A percentile compares a stretch with the other conserved stretches of the same genome.
Evolutionary conservation across 2,329 filamentous ascomycete genomes (phyloP).

Genomic region (Colletotrichum aenigma): DNA sequence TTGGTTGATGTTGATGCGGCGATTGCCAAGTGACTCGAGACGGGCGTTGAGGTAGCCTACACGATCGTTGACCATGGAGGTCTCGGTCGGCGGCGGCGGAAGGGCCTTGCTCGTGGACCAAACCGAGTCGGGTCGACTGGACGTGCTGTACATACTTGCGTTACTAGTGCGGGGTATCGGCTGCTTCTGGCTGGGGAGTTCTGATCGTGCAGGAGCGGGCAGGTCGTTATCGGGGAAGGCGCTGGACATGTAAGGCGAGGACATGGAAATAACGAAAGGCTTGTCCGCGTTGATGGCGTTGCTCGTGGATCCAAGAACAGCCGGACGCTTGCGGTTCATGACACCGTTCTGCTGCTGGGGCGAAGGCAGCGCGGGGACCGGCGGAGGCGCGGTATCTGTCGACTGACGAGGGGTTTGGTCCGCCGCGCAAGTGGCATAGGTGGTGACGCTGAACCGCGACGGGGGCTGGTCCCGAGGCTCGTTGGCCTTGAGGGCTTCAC

Average conservation of each 20-base stretch:
- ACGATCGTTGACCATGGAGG: slow-evolving; percentile 61
- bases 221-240: slow-evolving; percentile 23
- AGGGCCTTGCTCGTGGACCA: slow-evolving; percentile 60
- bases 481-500: slow-evolving; percentile 18
- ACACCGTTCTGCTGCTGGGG: slow-evolving; percentile 38
- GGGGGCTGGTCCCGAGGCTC: slow-evolving; percentile 55
- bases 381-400: slow-evolving; percentile 38
- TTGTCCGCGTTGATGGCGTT: slow-evolving; percentile 15
- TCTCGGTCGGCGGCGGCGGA: slow-evolving; percentile 65
- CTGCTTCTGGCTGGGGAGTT: slow-evolving; percentile 15
- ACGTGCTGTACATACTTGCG: slow-evolving; percentile 2
- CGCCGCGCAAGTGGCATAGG: slow-evolving; percentile 58
- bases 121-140: slow-evolving; percentile 28
- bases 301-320: slow-evolving; percentile 27
- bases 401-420: slow-evolving; percentile 41
- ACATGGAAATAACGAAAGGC: slow-evolving; percentile 38
- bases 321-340: slow-evolving; percentile 43
- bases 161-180: slow-evolving; percentile 5
- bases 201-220: slow-evolving; percentile 1
- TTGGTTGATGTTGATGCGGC: slow-evolving; percentile 72
- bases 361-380: slow-evolving; percentile 40
- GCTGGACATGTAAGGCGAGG: slow-evolving; percentile 34
- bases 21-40: slow-evolving; percentile 67
- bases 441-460: slow-evolving; percentile 69
- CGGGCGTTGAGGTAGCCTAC: slow-evolving; percentile 71